phyloP scores from a whole-genome alignment of 352 stramenopile species.

The Pilasporangium apinafurcum region DNA sequence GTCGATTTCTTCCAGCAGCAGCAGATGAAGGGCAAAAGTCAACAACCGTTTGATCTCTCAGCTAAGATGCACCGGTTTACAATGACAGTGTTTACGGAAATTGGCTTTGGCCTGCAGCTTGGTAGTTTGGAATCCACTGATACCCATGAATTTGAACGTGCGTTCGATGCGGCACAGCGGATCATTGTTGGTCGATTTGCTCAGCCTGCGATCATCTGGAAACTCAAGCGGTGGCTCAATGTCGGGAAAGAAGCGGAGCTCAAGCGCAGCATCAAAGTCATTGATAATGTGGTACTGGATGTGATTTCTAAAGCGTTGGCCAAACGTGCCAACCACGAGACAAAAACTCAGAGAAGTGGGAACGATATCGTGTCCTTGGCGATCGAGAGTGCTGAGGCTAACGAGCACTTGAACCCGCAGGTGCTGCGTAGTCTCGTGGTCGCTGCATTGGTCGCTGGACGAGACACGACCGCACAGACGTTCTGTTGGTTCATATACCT shows the following conservation, averaged over 20 bases:
- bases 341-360: conserved; percentile 3
- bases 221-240: conserved; percentile 25
- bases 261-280: conserved; percentile 18
- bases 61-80: conserved; percentile 25
- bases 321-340: no score
- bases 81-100: conserved; percentile 25
- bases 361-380: conserved; percentile 28
- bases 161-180: conserved; percentile 18
- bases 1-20: not conserved
- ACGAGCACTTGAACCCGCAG: not conserved
- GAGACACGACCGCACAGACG: conserved; percentile 49
- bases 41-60: conserved; percentile 35
- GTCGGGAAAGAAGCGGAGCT: conserved; percentile 17
- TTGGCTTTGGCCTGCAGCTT: conserved; percentile 26
- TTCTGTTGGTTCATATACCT: conserved; percentile 56
- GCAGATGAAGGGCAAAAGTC: not conserved
- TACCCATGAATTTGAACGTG: conserved; percentile 22
- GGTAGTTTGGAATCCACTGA: conserved; percentile 10
- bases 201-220: conserved; percentile 22
- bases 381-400: conserved; percentile 13
- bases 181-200: conserved; percentile 10
- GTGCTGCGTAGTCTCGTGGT: conserved; percentile 33
- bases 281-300: conserved; percentile 16
- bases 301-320: not conserved
- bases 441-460: conserved; percentile 35